Percentiles rank a stretch among this genome's conserved stretches.
Conservation (phyloP, 1,139 yeast species). For the Diutina sp. region DNA sequence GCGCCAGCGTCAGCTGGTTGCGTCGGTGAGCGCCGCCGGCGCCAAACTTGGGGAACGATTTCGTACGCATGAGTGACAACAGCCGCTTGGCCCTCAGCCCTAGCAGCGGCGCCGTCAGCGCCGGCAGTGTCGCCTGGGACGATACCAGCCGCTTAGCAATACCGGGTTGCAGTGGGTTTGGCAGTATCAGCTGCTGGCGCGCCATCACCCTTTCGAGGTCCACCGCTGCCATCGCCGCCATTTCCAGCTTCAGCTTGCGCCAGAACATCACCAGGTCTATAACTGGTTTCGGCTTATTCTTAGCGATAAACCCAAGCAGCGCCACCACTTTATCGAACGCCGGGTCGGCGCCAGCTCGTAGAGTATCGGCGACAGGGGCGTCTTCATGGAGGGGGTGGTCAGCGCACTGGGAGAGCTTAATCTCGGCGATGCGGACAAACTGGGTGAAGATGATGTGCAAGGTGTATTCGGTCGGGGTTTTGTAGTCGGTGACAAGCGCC, state of each 20-base stretch:
- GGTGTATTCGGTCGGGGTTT: conserved; percentile 87
- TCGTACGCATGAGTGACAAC: neutral
- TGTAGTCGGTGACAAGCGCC: conserved; percentile 41
- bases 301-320: conserved; percentile 82
- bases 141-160: neutral
- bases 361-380: conserved; percentile 69
- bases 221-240: conserved; percentile 62
- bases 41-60: neutral
- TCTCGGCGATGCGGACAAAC: conserved; percentile 87
- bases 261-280: conserved; percentile 97
- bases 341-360: conserved; percentile 80
- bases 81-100: neutral
- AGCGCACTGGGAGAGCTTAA: conserved; percentile 65
- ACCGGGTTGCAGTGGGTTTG: neutral
- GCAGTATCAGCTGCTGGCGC: neutral
- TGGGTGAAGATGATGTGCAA: conserved; percentile 89
- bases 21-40: neutral
- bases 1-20: neutral
- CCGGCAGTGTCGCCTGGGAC: neutral
- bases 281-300: conserved; percentile 86
- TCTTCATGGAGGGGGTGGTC: conserved; percentile 59
- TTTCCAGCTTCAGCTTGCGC: conserved; percentile 84
- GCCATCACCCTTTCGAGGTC: conserved; percentile 27
- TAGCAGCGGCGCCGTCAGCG: neutral
- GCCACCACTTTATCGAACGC: conserved; percentile 76